These are phyloP conservation scores for Fistulinella cinereoalba DNA, from an alignment of 1,284 basidiomycete genomes.

Conservation along the genomic window DNA sequence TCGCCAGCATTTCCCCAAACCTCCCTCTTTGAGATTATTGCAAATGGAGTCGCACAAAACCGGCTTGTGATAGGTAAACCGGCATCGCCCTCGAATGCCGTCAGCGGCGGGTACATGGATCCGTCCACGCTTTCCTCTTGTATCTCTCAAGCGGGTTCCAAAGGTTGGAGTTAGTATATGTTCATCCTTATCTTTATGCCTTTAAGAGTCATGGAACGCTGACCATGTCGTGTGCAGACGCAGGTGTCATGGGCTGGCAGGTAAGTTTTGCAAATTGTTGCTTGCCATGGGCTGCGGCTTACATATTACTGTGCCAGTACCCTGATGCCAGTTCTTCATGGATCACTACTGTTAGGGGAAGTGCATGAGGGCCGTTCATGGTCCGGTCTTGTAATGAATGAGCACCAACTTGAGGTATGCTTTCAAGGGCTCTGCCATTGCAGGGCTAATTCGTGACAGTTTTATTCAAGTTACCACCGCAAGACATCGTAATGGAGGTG, in stretches of 20 bases:
- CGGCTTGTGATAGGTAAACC: slow-evolving; percentile 67
- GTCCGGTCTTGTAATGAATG: no score
- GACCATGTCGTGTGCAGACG: slow-evolving; percentile 43
- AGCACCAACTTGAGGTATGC: no score
- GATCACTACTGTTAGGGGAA: slow-evolving; percentile 26
- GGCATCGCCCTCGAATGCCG: slow-evolving; percentile 49
- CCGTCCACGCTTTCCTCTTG: slow-evolving; percentile 53
- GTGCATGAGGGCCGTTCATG: no score
- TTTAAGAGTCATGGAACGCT: background rate
- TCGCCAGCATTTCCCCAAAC: slow-evolving; percentile 41
- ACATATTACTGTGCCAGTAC: slow-evolving; percentile 30
- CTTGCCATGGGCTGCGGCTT: slow-evolving; percentile 35
- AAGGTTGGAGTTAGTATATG: slow-evolving; percentile 56
- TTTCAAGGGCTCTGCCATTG: no score
- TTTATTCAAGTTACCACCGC: no score
- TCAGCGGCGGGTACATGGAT: slow-evolving; percentile 55
- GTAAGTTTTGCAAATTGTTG: slow-evolving; percentile 5
- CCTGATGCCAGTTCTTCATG: slow-evolving; percentile 26
- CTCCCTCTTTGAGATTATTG: slow-evolving; percentile 60
- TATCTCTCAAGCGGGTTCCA: slow-evolving; percentile 48
- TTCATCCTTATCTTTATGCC: slow-evolving; percentile 1
- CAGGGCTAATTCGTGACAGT: no score
- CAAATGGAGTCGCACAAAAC: slow-evolving; percentile 48
- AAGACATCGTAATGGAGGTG: no score
- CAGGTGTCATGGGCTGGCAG: slow-evolving; percentile 48